A percentile compares a stretch with the other conserved stretches of the same genome.
phyloP scores from a whole-genome alignment of 2,329 filamentous ascomycete species.

The Orbilia ellipsospora region DNA sequence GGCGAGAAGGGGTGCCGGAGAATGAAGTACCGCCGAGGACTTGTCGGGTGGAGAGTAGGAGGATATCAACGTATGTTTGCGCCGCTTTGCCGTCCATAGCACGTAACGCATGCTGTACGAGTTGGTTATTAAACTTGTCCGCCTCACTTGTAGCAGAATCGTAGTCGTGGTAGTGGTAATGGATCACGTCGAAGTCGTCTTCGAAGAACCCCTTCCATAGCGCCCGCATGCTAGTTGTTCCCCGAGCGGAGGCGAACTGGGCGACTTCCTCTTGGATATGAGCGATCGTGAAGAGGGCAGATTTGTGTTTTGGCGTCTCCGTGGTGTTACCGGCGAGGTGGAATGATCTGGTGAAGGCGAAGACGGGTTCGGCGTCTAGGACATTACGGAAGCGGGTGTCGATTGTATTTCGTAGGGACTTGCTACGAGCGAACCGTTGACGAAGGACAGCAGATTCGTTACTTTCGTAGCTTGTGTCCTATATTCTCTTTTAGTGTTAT shows the following conservation, averaged over 20 bases:
- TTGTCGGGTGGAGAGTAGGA: slow-evolving; percentile 80
- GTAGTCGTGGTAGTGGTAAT: slow-evolving; percentile 82
- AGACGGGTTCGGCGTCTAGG: slow-evolving; percentile 82
- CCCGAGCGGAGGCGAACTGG: slow-evolving; percentile 80
- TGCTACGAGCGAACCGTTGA: slow-evolving; percentile 75
- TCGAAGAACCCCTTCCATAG: slow-evolving; percentile 82
- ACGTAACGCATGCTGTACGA: slow-evolving; percentile 49
- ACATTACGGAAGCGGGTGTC: slow-evolving; percentile 76
- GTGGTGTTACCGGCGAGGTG: slow-evolving; percentile 64
- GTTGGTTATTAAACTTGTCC: slow-evolving; percentile 62
- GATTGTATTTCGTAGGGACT: slow-evolving; percentile 73
- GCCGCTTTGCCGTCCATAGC: slow-evolving; percentile 71
- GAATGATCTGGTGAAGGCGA: slow-evolving; percentile 79
- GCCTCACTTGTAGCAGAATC: slow-evolving; percentile 76
- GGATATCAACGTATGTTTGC: slow-evolving; percentile 79
- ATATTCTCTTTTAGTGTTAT: background rate
- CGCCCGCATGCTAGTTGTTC: slow-evolving; percentile 80
- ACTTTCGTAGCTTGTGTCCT: slow-evolving; percentile 74
- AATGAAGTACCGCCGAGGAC: slow-evolving; percentile 82
- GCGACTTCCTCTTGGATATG: slow-evolving; percentile 82
- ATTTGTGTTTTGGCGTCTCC: slow-evolving; percentile 65
- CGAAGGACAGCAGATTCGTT: slow-evolving; percentile 75
- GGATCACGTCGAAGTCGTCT: slow-evolving; percentile 72
- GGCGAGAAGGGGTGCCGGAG: slow-evolving; percentile 75
- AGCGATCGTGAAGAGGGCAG: slow-evolving; percentile 75